Percentiles rank a stretch among this genome's conserved stretches.
phyloP scores from a whole-genome alignment of 768 basidiomycete species.

The Mycena rosella region DNA sequence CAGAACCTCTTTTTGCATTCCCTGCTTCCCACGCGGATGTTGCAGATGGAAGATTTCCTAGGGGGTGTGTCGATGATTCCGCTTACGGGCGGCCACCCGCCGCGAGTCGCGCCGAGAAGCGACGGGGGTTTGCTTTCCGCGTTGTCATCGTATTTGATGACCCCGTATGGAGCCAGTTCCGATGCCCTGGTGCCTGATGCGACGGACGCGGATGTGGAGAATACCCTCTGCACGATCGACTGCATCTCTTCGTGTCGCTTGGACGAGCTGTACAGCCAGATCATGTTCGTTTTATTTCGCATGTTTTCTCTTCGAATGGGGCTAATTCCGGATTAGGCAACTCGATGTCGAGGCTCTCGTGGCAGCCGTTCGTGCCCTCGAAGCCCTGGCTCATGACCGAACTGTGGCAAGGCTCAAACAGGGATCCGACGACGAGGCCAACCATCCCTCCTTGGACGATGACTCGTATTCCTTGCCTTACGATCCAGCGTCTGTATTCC shows the following conservation, averaged over 20 bases:
- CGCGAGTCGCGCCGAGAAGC: slow-evolving; percentile 69
- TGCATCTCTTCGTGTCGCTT: slow-evolving; percentile 94
- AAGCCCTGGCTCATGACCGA: slow-evolving; percentile 90
- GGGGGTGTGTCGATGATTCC: slow-evolving; percentile 96
- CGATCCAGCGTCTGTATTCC: slow-evolving; percentile 95
- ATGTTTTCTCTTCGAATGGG: not conserved
- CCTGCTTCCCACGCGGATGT: slow-evolving; percentile 87
- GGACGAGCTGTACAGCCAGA: slow-evolving; percentile 94
- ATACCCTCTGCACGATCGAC: slow-evolving; percentile 94
- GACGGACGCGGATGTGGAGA: slow-evolving; percentile 93
- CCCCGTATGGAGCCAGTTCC: slow-evolving; percentile 84
- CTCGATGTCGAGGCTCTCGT: slow-evolving; percentile 84
- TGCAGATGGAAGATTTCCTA: slow-evolving; percentile 98
- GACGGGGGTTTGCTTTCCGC: slow-evolving; percentile 96
- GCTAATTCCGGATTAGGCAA: slow-evolving; percentile 61
- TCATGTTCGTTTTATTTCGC: slow-evolving; percentile 72
- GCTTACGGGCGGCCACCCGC: slow-evolving; percentile 79
- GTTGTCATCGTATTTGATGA: slow-evolving; percentile 95
- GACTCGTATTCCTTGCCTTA: slow-evolving; percentile 78
- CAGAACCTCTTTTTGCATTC: slow-evolving; percentile 96
- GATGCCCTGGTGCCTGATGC: slow-evolving; percentile 88
- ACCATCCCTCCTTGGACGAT: slow-evolving; percentile 54
- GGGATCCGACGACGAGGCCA: slow-evolving; percentile 69
- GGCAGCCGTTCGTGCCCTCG: slow-evolving; percentile 87
- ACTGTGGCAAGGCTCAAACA: slow-evolving; percentile 85